Percentiles rank a stretch among this genome's conserved stretches.
phyloP scores from a whole-genome alignment of 2,329 filamentous ascomycete species.

The Cercospora zeae-maydis region DNA sequence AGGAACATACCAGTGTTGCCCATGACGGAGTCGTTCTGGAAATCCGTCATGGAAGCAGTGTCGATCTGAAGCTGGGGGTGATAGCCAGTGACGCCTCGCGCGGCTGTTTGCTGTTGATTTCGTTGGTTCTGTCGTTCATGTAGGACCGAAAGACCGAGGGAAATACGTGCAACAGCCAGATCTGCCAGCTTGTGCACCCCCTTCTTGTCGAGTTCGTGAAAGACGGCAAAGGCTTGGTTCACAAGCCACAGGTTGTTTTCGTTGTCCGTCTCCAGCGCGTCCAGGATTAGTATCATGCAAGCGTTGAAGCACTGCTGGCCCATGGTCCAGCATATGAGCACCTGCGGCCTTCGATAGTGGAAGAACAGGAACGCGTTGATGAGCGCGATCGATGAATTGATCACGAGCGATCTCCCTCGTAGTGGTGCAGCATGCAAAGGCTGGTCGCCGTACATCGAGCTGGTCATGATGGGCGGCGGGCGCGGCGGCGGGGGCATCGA shows the following conservation, averaged over 20 bases:
- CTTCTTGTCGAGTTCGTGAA: conserved; percentile 42
- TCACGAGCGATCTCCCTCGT: conserved; percentile 41
- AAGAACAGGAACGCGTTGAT: conserved; percentile 49
- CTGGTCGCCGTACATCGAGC: conserved; percentile 22
- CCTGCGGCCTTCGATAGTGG: conserved; percentile 42
- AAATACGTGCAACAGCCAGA: conserved; percentile 43
- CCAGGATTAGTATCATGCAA: conserved; percentile 48
- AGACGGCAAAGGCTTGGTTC: conserved; percentile 43
- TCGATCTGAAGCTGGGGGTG: conserved; percentile 23
- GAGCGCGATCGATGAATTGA: conserved; percentile 43
- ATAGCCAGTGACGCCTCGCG: conserved; percentile 14
- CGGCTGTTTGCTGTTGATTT: conserved; percentile 16
- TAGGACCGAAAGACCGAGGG: conserved; percentile 32
- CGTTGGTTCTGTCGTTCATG: conserved; percentile 20
- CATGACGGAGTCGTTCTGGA: conserved; percentile 43
- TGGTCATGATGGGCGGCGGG: conserved; percentile 14
- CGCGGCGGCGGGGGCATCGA: conserved; percentile 21
- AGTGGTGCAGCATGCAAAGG: conserved; percentile 29
- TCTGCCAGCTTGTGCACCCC: conserved; percentile 46
- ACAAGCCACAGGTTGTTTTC: conserved; percentile 39
- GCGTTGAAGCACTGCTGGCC: conserved; percentile 51
- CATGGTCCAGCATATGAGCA: conserved; percentile 49
- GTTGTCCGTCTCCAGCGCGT: conserved; percentile 44
- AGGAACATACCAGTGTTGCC: conserved; percentile 48
- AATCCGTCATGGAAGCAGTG: conserved; percentile 28